A percentile compares a stretch with the other conserved stretches of the same genome.
These are phyloP conservation scores for Globisporangium nagaii DNA, from an alignment of 352 stramenopile genomes.

Conservation along the genomic window DNA sequence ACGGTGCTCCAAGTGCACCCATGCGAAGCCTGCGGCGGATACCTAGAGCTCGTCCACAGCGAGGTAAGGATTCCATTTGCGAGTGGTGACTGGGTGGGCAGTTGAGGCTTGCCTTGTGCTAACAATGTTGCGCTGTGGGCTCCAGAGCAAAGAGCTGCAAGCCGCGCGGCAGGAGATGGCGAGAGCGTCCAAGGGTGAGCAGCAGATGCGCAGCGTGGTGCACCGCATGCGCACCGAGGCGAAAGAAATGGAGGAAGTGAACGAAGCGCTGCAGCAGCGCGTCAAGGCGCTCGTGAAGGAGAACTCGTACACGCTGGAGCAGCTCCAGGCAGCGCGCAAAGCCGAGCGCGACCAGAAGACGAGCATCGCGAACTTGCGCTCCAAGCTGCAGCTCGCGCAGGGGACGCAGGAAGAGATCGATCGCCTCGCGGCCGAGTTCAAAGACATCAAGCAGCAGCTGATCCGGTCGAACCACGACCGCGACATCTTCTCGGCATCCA, in stretches of 20 bases:
- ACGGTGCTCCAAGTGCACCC: constrained; percentile 70
- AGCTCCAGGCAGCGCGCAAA: constrained; percentile 62
- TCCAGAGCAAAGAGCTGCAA: constrained; percentile 62
- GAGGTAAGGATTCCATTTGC: constrained; percentile 27
- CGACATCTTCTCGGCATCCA: constrained; percentile 69
- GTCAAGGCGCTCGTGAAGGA: constrained; percentile 75
- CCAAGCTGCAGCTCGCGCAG: constrained; percentile 67
- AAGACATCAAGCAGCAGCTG: constrained; percentile 63
- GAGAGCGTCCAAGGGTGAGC: constrained; percentile 58
- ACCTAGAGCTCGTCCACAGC: constrained; percentile 74
- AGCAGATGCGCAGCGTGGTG: constrained; percentile 62
- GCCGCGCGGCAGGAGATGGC: constrained; percentile 57
- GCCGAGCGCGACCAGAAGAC: constrained; percentile 73
- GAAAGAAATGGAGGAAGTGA: constrained; percentile 68
- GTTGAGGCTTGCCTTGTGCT: background rate
- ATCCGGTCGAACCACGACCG: constrained; percentile 65
- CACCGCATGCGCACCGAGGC: constrained; percentile 61
- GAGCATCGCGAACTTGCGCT: constrained; percentile 47
- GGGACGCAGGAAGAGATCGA: constrained; percentile 66
- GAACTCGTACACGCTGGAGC: constrained; percentile 72
- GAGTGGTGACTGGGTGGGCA: too few species aligned
- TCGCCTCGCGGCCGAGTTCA: constrained; percentile 43
- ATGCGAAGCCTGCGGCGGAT: constrained; percentile 62
- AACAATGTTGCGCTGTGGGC: background rate
- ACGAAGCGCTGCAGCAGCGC: constrained; percentile 67